Conservation (phyloP, 495 filamentous ascomycete species). For the Penicillium waksmanii region DNA sequence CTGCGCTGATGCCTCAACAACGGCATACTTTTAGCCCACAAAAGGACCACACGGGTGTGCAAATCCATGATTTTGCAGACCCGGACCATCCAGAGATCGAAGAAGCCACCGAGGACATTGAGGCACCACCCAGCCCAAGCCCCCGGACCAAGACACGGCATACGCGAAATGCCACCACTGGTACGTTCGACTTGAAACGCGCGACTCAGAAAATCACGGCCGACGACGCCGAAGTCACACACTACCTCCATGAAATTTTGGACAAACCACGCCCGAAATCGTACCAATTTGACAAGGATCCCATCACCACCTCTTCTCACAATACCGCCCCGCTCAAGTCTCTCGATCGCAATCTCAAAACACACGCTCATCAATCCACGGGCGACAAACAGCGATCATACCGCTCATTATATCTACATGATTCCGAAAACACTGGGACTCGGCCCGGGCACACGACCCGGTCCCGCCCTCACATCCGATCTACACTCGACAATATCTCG, state of each 20-base stretch:
- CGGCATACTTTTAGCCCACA: conserved; percentile 37
- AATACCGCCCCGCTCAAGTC: conserved; percentile 31
- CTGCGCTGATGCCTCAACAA: conserved; percentile 27
- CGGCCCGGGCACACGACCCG: conserved; percentile 24
- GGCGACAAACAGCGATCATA: conserved; percentile 33
- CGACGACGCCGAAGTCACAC: conserved; percentile 37
- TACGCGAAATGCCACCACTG: conserved; percentile 28
- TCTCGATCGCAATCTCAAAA: conserved; percentile 24
- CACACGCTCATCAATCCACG: conserved; percentile 17
- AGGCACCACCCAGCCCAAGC: conserved; percentile 45
- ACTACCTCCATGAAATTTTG: conserved; percentile 37
- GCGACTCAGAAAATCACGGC: conserved; percentile 30
- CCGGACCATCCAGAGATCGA: conserved; percentile 28
- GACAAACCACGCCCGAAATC: conserved; percentile 22
- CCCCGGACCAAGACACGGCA: conserved; percentile 40
- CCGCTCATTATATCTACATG: conserved; percentile 30
- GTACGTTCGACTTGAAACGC: conserved; percentile 31
- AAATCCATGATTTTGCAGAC: conserved; percentile 37
- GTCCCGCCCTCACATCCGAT: conserved; percentile 40
- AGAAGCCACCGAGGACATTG: conserved; percentile 41
- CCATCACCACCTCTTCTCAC: conserved; percentile 39
- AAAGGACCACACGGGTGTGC: conserved; percentile 38
- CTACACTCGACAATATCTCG: conserved; percentile 30
- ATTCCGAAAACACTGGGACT: conserved; percentile 18
- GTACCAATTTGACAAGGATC: conserved; percentile 15